A percentile compares a stretch with the other conserved stretches of the same genome.
phyloP scores from a whole-genome alignment of 805 yeast genomes.

The Starmerella floricola region DNA sequence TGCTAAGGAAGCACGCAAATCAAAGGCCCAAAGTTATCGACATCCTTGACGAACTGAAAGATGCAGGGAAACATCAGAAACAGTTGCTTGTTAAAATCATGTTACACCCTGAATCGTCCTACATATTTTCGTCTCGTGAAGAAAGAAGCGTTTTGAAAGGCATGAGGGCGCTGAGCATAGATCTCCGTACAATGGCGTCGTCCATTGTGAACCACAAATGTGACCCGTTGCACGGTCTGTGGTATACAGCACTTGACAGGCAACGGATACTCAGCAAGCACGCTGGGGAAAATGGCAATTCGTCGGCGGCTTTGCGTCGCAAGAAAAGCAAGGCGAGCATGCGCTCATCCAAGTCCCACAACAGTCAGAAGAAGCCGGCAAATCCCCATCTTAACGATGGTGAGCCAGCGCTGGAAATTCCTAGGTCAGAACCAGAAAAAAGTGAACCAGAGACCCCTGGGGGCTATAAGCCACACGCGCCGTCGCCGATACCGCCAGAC shows the following conservation, averaged over 20 bases:
- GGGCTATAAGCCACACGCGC: too few species aligned
- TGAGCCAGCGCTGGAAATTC: too few species aligned
- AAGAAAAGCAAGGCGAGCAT: conserved; percentile 3
- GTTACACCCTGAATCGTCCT: conserved; percentile 30
- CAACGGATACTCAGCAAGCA: conserved; percentile 6
- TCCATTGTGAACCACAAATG: conserved; percentile 20
- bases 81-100: conserved; percentile 25
- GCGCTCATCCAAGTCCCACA: neutral
- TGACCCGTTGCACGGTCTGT: conserved; percentile 24
- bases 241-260: conserved; percentile 23
- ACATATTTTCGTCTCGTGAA: conserved; percentile 30
- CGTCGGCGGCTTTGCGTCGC: neutral
- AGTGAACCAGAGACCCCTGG: too few species aligned
- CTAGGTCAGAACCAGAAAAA: too few species aligned
- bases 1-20: conserved; percentile 57
- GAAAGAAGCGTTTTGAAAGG: conserved; percentile 23
- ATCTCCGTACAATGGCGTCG: conserved; percentile 18
- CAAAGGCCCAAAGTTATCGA: conserved; percentile 46
- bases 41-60: conserved; percentile 40
- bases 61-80: conserved; percentile 35
- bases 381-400: too few species aligned
- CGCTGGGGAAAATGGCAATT: neutral
- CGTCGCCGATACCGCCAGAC: too few species aligned
- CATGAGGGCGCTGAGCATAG: conserved; percentile 20
- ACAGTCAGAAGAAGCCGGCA: neutral